Evolutionary conservation across 2,329 filamentous ascomycete genomes (phyloP), one percentile per base, ranked within the genome.

Genomic region (Fusarium begoniae): DNA sequence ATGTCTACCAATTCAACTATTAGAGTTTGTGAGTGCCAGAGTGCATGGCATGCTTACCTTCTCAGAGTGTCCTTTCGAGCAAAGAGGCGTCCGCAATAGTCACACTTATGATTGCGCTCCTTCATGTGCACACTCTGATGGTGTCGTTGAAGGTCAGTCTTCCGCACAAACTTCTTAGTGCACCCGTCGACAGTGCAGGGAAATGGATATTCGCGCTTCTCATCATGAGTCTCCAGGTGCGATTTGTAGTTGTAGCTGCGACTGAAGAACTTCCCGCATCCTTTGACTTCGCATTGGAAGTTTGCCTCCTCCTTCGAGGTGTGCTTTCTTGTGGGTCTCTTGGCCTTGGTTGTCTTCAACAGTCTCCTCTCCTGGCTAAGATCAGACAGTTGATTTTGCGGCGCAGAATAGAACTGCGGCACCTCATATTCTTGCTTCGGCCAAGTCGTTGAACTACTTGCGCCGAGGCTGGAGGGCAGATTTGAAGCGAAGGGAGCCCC

Each of bases 181-280:
- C 95, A 98, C 59, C 87, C 88, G 6, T 86, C 81, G 37, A 90
- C 84, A 4, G 84, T 84, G 81, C 95, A 97, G 3, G 87, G 86
- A 78, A 94, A 92, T 0, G 91, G 90, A 77, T 93, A 93, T 77
- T 90, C 89, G 64, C 92, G 88, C 67, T 89, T 88, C 20, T 93
- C 90, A 79, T 96, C 91, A 79, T 98, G 95, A 2, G 91, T 95
- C 79, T 95, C 92, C 87, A 95, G 88, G 81, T 97, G 95, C 37
- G 94, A 93, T 79, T 93, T 95, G 84, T 92, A 94, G 83, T 97
- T 97, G 84, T 96, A 97, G 77, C 90, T 92, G 70, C 95, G 87
- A 74, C 93, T 94, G 80, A 97, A 97, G 22, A 92, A 88, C 81
- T 92, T 94, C 12, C 92, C 91, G 79, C 95, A 98, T 5, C 91